Percentiles rank a stretch among this genome's conserved stretches.
phyloP scores from a whole-genome alignment of 2,329 filamentous ascomycete genomes.

The Xylariaceae sp. region DNA sequence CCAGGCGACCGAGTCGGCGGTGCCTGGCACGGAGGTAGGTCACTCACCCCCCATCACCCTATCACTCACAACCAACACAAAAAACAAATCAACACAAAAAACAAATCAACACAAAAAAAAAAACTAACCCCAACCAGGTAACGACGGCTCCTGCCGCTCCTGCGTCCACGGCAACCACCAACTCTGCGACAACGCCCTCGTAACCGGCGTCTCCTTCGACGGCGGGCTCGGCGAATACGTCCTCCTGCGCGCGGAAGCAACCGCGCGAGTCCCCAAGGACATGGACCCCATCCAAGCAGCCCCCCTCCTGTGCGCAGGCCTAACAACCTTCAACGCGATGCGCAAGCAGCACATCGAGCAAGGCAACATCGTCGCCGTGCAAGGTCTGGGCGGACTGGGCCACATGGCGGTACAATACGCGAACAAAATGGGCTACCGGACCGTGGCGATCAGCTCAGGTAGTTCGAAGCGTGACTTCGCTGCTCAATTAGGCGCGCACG shows the following conservation, averaged over 20 bases:
- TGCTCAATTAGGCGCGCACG: constrained; percentile 52
- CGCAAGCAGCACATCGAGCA: constrained; percentile 49
- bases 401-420: constrained; percentile 75
- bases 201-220: constrained; percentile 62
- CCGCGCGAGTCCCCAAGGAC: constrained; percentile 49
- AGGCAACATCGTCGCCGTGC: constrained; percentile 51
- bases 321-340: constrained; percentile 58
- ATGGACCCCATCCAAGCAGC: constrained; percentile 50
- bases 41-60: constrained; percentile 3
- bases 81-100: no score
- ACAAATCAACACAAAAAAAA: background rate
- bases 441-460: constrained; percentile 62
- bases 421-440: constrained; percentile 67
- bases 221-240: constrained; percentile 67
- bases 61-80: background rate
- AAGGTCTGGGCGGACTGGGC: constrained; percentile 71
- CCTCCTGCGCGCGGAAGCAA: constrained; percentile 55
- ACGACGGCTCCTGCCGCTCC: constrained; percentile 54
- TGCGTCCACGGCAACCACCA: constrained; percentile 63
- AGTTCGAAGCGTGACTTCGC: constrained; percentile 66
- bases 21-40: constrained; percentile 60
- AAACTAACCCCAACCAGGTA: constrained; percentile 37
- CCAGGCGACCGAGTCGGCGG: constrained; percentile 63
- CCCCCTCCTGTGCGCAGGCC: constrained; percentile 59
- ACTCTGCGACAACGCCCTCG: constrained; percentile 55